Conservation (phyloP, 2,329 filamentous ascomycete genomes). For the Nectriaceae sp. region DNA sequence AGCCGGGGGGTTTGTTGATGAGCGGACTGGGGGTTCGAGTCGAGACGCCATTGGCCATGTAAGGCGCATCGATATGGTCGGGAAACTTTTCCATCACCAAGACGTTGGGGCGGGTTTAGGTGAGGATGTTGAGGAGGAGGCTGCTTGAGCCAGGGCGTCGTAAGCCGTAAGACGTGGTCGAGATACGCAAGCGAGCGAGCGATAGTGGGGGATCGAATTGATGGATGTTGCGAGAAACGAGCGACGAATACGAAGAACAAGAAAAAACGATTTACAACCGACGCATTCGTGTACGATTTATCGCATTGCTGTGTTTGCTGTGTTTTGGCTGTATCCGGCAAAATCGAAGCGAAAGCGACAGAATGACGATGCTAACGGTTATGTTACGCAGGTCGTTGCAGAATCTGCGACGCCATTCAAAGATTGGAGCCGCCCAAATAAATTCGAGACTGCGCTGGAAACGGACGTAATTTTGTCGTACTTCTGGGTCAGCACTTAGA, state of each 20-base stretch:
- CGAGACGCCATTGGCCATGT: constrained; percentile 19
- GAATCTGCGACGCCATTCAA: neutral
- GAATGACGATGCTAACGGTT: neutral
- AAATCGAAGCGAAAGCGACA: no score
- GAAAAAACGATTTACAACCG: neutral
- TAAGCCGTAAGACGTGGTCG: neutral
- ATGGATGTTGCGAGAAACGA: neutral
- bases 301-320: no score
- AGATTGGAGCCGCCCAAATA: neutral
- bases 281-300: neutral
- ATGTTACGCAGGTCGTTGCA: neutral
- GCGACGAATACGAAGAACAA: neutral
- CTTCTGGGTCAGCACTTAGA: no score
- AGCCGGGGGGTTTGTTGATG: constrained; percentile 25
- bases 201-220: neutral
- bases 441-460: no score
- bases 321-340: no score
- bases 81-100: constrained; percentile 59
- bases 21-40: constrained; percentile 30
- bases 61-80: constrained; percentile 50
- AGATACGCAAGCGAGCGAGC: neutral
- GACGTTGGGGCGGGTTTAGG: neutral
- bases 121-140: neutral
- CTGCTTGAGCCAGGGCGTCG: neutral
- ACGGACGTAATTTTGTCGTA: no score